These are phyloP conservation scores for Phaeoacremonium minimum DNA, from an alignment of 2,329 filamentous ascomycete species.

Conservation along the genomic window DNA sequence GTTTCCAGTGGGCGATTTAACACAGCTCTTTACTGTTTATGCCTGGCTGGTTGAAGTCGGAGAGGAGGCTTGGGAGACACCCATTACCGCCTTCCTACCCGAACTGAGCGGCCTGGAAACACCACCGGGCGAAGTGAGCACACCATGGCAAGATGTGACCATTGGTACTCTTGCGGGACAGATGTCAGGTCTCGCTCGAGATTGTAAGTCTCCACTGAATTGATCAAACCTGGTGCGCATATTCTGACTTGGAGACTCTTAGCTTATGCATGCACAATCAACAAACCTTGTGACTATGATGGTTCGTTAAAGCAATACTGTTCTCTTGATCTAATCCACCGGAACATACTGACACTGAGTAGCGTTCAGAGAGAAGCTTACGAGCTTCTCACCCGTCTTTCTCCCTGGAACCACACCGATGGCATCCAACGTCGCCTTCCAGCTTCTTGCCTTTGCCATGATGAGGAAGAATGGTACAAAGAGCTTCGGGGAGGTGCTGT, in stretches of 20 bases:
- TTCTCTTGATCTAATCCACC: too few species aligned
- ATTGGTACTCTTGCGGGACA: conserved; percentile 16
- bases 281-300: conserved; percentile 8
- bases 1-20: conserved; percentile 22
- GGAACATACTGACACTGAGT: not conserved
- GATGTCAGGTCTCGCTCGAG: conserved; percentile 15
- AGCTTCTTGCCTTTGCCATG: conserved; percentile 17
- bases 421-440: conserved; percentile 17
- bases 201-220: too few species aligned
- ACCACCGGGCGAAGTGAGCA: conserved; percentile 2
- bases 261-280: conserved; percentile 10
- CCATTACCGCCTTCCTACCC: conserved; percentile 22
- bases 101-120: conserved; percentile 10
- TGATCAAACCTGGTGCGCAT: too few species aligned
- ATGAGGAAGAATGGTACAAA: not conserved
- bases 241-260: too few species aligned
- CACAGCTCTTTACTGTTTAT: conserved; percentile 26
- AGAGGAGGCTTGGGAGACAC: conserved; percentile 17
- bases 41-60: conserved; percentile 23
- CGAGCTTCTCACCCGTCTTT: conserved; percentile 9
- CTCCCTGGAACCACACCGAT: conserved; percentile 17
- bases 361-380: conserved; percentile 11
- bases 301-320: too few species aligned
- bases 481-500: conserved; percentile 5
- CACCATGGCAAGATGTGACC: conserved; percentile 15